These are phyloP conservation scores for Marasmius oreades DNA, from an alignment of 1,284 basidiomycete genomes.

Conservation along the genomic window DNA sequence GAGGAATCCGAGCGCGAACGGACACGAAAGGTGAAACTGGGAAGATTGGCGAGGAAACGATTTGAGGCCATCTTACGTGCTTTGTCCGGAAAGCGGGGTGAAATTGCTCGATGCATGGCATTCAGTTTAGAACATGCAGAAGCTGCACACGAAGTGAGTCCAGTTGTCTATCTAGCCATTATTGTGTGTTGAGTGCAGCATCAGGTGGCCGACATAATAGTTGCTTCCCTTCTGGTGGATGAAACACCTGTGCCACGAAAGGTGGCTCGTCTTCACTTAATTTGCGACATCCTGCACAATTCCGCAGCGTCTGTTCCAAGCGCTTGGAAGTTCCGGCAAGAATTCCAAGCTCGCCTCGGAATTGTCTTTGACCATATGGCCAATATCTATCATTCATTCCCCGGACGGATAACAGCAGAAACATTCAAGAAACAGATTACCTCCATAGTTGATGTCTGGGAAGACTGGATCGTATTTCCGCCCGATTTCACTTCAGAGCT, in stretches of 20 bases:
- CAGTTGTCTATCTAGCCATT: not conserved
- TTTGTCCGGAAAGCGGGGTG: conserved; percentile 82
- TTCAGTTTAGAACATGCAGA: conserved; percentile 95
- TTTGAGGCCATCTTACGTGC: conserved; percentile 90
- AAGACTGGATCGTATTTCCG: conserved; percentile 92
- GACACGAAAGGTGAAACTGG: conserved; percentile 69
- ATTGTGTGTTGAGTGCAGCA: conserved; percentile 11
- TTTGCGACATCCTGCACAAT: conserved; percentile 98
- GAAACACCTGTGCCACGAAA: conserved; percentile 93
- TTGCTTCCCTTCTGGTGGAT: conserved; percentile 79
- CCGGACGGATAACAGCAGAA: conserved; percentile 89
- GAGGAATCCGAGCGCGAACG: conserved; percentile 91
- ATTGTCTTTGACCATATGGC: conserved; percentile 92
- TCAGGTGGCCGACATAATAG: conserved; percentile 84
- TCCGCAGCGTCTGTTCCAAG: conserved; percentile 84
- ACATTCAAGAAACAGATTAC: conserved; percentile 90
- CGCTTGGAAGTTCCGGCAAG: conserved; percentile 92
- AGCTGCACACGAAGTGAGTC: conserved; percentile 79
- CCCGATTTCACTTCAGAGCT: conserved; percentile 77
- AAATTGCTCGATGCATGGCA: conserved; percentile 92
- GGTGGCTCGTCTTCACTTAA: conserved; percentile 89
- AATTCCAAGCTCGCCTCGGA: conserved; percentile 84
- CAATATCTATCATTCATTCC: conserved; percentile 89
- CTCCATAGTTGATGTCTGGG: conserved; percentile 88
- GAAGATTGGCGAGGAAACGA: conserved; percentile 72